These are phyloP conservation scores for Tricholoma sp. DNA, from an alignment of 768 basidiomycete species.

Conservation along the genomic window DNA sequence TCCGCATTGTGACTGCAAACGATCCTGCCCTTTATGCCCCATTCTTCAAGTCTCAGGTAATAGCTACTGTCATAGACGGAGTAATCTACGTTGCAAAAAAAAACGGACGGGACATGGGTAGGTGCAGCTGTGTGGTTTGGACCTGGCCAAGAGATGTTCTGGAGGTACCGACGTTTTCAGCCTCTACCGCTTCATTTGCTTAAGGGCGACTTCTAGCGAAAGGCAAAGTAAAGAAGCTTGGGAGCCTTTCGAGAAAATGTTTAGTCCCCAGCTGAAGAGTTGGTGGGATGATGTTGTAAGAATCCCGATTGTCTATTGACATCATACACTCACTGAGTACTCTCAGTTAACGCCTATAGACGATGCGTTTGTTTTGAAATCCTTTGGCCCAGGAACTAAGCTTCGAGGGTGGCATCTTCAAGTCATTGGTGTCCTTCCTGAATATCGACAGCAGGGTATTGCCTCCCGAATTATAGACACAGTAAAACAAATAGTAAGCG, in stretches of 20 bases:
- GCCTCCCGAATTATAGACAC: slow-evolving; percentile 11
- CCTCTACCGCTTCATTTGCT: background rate
- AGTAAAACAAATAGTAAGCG: slow-evolving; percentile 6
- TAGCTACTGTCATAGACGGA: slow-evolving; percentile 12
- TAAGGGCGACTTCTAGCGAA: slow-evolving; percentile 1
- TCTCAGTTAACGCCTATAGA: slow-evolving; percentile 7
- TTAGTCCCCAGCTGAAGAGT: slow-evolving; percentile 7
- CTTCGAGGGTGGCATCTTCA: slow-evolving; percentile 14
- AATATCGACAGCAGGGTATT: slow-evolving; percentile 8
- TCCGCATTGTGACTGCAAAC: slow-evolving; percentile 8
- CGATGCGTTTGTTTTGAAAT: slow-evolving; percentile 8
- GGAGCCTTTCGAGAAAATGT: slow-evolving; percentile 5
- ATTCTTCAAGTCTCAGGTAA: slow-evolving; percentile 11
- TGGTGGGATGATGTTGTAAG: slow-evolving; percentile 9
- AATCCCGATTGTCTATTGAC: background rate
- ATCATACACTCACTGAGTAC: background rate
- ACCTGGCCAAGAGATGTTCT: slow-evolving; percentile 13
- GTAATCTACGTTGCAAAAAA: slow-evolving; percentile 15
- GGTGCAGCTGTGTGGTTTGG: slow-evolving; percentile 17
- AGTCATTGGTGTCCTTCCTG: slow-evolving; percentile 12
- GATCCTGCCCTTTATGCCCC: slow-evolving; percentile 8
- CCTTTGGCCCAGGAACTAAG: slow-evolving; percentile 11
- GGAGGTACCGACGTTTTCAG: slow-evolving; percentile 4
- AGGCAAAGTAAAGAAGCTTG: slow-evolving; percentile 6
- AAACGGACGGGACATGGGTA: slow-evolving; percentile 5